Evolutionary conservation across 306 rosid genomes (phyloP).

Genomic region (Fagus sylvatica): DNA sequence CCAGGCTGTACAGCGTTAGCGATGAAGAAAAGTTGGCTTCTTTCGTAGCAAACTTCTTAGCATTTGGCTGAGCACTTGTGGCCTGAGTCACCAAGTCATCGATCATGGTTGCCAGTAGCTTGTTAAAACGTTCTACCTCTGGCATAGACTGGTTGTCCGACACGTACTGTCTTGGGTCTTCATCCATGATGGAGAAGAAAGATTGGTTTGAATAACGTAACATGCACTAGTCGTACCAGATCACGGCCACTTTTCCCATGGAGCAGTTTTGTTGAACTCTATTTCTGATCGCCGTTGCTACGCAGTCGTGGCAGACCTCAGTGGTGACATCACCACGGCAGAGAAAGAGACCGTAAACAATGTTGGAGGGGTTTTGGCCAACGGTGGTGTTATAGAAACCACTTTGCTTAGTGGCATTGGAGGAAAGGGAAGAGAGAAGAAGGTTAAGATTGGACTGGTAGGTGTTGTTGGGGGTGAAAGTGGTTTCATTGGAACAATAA

Average conservation of each 20-base stretch:
- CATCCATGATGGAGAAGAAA: not conserved
- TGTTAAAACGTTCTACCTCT: not conserved
- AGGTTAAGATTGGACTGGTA: not conserved
- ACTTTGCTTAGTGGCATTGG: not conserved
- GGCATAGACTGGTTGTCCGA: not conserved
- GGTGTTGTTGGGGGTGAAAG: not conserved
- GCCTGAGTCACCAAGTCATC: not conserved
- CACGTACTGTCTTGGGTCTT: fast-evolving
- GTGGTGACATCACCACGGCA: not conserved
- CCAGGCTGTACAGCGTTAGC: constrained; percentile 21
- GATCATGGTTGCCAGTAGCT: not conserved
- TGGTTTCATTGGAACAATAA: not conserved
- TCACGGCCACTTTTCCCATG: not conserved
- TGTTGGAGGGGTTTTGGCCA: not conserved
- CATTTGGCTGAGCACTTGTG: not conserved
- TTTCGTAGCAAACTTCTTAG: constrained; percentile 3
- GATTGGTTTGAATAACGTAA: constrained; percentile 26
- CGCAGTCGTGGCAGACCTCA: constrained; percentile 25
- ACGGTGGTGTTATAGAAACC: constrained; percentile 7
- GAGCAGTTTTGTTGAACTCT: constrained; percentile 15
- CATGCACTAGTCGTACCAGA: constrained; percentile 39
- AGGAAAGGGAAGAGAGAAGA: not conserved
- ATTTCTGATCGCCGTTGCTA: constrained; percentile 8
- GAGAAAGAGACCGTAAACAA: constrained; percentile 3
- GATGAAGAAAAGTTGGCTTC: not conserved